Base-by-base conservation (phyloP, 108 stramenopile genomes). In the Halocafeteria seosinensis region DNA sequence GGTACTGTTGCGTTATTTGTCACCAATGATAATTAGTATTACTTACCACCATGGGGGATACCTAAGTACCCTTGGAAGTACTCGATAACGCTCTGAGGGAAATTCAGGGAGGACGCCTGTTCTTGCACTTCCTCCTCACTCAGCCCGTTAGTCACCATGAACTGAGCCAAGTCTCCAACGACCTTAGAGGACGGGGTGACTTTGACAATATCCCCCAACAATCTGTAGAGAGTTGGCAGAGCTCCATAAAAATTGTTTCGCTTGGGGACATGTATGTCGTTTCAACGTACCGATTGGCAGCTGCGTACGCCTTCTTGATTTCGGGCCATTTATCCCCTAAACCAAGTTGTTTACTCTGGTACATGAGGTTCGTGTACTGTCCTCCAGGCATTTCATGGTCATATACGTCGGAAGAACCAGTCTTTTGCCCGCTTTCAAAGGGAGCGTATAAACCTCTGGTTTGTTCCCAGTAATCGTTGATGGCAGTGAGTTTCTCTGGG, bases 171-270 rank as follows among this genome's bases (percentile, higher is more conserved):
- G 75, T 97, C 95, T 35, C 95, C 95, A 11, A 86, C 85, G 6
- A 91, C 90, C 85, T 96, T 92, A 57, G 77, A 80, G 0, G 88
- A 88, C 1, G 94, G 92, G 12, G 94, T 96, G 23, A 94, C 94
- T 80, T 97, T 97, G 71, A 89, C 82, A 52, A 97, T 92, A 72
- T 94, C 95, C 9, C 95, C 95, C 31, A 94, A 70, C 55, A 97
- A 67, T 1, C 79, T n/a, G n/a, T n/a, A n/a, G n/a, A n/a, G n/a
- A n/a, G n/a, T n/a, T n/a, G 71, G n/a, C n/a, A n/a, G n/a, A n/a
- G n/a, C n/a, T n/a, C n/a, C n/a, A n/a, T n/a, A n/a, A n/a, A n/a
- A n/a, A n/a, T n/a, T n/a, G n/a, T n/a, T n/a, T n/a, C n/a, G n/a
- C n/a, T n/a, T n/a, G n/a, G n/a, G n/a, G n/a, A n/a, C n/a, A 71